Evolutionary conservation across 2,329 filamentous ascomycete genomes (phyloP), one percentile per base, ranked within the genome.

Genomic region (Blastomyces emzantsi): DNA sequence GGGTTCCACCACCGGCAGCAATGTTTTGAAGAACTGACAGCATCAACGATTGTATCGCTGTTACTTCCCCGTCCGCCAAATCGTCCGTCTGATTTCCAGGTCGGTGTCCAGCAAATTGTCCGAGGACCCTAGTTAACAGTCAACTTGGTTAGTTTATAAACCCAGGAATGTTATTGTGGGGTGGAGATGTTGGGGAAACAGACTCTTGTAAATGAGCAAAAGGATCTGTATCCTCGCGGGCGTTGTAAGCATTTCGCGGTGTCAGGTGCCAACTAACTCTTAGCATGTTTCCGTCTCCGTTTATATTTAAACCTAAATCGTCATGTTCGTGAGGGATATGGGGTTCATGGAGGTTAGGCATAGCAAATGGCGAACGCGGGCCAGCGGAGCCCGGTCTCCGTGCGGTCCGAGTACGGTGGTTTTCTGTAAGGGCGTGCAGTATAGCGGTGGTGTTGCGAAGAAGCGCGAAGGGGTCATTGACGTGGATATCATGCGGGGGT

Each of bases 1-100:
- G n/a, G 6, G 9, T 36, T 41, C n/a, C 93, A 68, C 89, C 90
- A 0, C 87, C 88, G 61, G 83, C 83, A 1, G 86, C 83, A 30
- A 68, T 68, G 64, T 92, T 88, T 65, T 90, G 85, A 69, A 73
- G 41, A 22, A 39, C 49, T 5, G 69, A 65, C 11, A 64, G 68
- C 30, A 65, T 65, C 64, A 71, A 67, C 15, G 71, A 65, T 51
- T 66, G 70, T 39, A 68, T 66, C 30, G 67, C 70, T 8, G 63
- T 64, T 22, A 64, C 66, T 25, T 60, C 47, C 2, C 56, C 52
- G 33, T 67, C 22, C 36, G 33, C 17, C 15, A n/a, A 36, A 25
- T 9, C 55, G 13, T 57, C n/a, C 33, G 13, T 15, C 33, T 13
- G 33, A 11, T n/a, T 41, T 39, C 55, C 55, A 43, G 13, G 11